Conservation (phyloP, 805 yeast genomes). For the Saturnispora gosingensis region DNA sequence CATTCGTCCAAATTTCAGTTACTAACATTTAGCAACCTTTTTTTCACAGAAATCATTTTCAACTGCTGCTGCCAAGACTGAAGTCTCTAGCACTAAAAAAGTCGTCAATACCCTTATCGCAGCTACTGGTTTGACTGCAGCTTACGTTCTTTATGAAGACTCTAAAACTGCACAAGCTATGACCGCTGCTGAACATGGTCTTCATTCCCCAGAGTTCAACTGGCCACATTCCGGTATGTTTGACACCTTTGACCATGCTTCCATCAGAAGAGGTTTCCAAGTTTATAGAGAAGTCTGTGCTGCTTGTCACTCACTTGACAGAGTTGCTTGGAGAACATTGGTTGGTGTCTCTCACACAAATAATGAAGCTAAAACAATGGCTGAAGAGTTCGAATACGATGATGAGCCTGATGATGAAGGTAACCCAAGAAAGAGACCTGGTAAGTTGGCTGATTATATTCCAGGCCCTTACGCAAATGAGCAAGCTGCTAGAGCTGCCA, state of each 20-base stretch:
- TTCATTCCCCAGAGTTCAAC: constrained; percentile 85
- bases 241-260: constrained; percentile 84
- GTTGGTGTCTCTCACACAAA: constrained; percentile 95
- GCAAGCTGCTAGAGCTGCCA: constrained; percentile 99
- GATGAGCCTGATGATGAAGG: constrained; percentile 96
- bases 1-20: not conserved
- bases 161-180: constrained; percentile 84
- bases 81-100: constrained; percentile 35
- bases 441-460: constrained; percentile 91
- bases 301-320: constrained; percentile 93
- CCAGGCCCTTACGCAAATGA: constrained; percentile 96
- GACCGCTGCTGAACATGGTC: constrained; percentile 98
- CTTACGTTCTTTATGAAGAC: constrained; percentile 75
- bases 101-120: constrained; percentile 57
- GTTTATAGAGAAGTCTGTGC: constrained; percentile 99
- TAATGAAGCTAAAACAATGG: constrained; percentile 83
- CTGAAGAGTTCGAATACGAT: constrained; percentile 95
- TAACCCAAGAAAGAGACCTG: constrained; percentile 94
- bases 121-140: constrained; percentile 69
- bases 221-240: constrained; percentile 96
- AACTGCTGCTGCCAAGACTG: constrained; percentile 25
- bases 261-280: constrained; percentile 97
- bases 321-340: constrained; percentile 97
- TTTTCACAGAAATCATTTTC: constrained; percentile 28
- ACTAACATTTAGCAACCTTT: constrained; percentile 13